Base-by-base conservation (phyloP, 2,329 filamentous ascomycete species). In the Colletotrichum orchidophilum region DNA sequence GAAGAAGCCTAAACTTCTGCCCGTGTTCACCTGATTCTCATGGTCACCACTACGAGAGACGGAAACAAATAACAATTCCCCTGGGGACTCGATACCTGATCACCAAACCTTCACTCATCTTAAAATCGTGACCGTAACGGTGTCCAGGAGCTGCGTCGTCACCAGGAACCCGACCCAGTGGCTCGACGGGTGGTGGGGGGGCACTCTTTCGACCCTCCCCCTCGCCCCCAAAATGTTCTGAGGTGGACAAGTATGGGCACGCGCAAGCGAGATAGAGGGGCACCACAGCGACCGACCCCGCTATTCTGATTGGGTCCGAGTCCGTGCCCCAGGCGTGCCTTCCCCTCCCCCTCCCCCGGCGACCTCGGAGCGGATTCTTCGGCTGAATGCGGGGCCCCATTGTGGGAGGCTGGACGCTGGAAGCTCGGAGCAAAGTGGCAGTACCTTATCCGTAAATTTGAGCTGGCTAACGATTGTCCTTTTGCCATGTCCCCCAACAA, bases 341-440 rank as follows among this genome's bases (percentile, higher is more conserved):
- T n/a, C 35, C 58, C 29, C 33, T 31, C 18, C 21, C 39, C n/a
- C 21, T 39, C n/a, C 50, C 35, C 42, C 59, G 69, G 69, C 64
- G 52, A 58, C 69, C 27, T 71, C 69, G 69, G 68, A 46, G 63
- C 68, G 68, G 69, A 27, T 59, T 69, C 15, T 26, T 71, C 69
- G 64, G 65, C 27, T 69, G 58, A 39, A 35, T 42, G 52, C 58
- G 67, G 63, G 49, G 55, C 46, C 18, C 24, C 24, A 33, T 35
- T 33, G 24, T 57, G 39, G 39, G 39, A 46, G 39, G 39, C n/a
- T 46, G 31, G 31, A 33, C 31, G 31, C 11, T 33, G 39, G 39
- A 42, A 15, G 35, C n/a, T n/a, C n/a, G n/a, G n/a, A n/a, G n/a
- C n/a, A n/a, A n/a, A n/a, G n/a, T n/a, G n/a, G n/a, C n/a, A n/a